Evolutionary conservation across 495 filamentous ascomycete species (phyloP).

Genomic region (Talaromyces proteolyticus): DNA sequence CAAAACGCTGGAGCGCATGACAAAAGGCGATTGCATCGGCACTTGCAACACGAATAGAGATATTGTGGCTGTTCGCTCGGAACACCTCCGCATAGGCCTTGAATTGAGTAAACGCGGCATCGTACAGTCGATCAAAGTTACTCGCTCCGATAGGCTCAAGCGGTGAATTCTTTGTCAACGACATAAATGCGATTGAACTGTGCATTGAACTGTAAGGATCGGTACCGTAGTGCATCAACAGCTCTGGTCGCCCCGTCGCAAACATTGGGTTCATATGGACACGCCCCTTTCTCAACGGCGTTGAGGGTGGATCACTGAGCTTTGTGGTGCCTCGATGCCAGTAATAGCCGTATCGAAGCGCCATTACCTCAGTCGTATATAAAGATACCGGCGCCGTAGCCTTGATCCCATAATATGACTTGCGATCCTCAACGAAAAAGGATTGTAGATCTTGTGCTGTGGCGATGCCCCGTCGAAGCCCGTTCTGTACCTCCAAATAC

Average conservation of each 20-base stretch:
- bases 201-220: conserved; percentile 40
- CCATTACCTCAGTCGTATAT: conserved; percentile 11
- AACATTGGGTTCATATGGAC: conserved; percentile 26
- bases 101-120: conserved; percentile 16
- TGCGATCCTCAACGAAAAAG: not conserved
- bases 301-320: not conserved
- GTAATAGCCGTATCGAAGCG: conserved; percentile 18
- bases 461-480: conserved; percentile 12
- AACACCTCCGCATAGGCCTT: conserved; percentile 4
- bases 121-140: conserved; percentile 8
- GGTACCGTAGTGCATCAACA: conserved; percentile 31
- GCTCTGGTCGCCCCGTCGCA: conserved; percentile 7
- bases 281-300: conserved; percentile 1
- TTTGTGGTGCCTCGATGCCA: conserved; percentile 30
- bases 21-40: conserved; percentile 41
- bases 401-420: conserved; percentile 12
- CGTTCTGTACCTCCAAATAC: conserved; percentile 2
- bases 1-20: conserved; percentile 36
- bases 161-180: conserved; percentile 11
- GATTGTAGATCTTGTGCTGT: conserved; percentile 9
- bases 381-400: conserved; percentile 18
- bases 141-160: not conserved
- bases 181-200: conserved; percentile 21
- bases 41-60: conserved; percentile 35
- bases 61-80: conserved; percentile 7